Conservation (phyloP, 2,329 filamentous ascomycete species). For the Nemania serpens region DNA sequence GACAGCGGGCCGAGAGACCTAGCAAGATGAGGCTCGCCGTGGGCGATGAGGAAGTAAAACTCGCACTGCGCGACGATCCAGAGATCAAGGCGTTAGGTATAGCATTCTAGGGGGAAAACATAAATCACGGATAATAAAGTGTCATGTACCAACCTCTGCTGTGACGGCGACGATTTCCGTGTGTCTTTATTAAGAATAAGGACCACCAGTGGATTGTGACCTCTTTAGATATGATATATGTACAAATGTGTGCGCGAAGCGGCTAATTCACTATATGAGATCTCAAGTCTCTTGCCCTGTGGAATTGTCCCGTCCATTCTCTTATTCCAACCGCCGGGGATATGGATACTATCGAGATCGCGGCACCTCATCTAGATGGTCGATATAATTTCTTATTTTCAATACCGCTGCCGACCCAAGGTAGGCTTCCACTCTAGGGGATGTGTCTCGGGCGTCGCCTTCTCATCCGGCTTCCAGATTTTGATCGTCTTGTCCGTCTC, state of each 20-base stretch:
- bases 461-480: conserved; percentile 93
- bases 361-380: not conserved
- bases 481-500: conserved; percentile 99
- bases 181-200: not conserved
- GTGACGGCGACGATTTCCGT: not conserved
- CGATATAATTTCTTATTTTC: conserved; percentile 31
- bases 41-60: conserved; percentile 86
- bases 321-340: not conserved
- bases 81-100: conserved; percentile 83
- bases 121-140: conserved; percentile 7
- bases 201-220: not conserved
- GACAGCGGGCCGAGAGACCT: conserved; percentile 78
- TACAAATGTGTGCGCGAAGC: conserved; percentile 1
- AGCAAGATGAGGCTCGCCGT: conserved; percentile 86
- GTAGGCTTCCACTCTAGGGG: conserved; percentile 91
- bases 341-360: not conserved
- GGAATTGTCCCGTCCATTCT: not conserved
- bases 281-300: not conserved
- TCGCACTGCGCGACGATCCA: conserved; percentile 85
- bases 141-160: not conserved
- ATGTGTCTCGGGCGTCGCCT: conserved; percentile 87
- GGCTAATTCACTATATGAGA: not conserved
- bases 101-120: conserved; percentile 37
- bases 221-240: conserved; percentile 5
- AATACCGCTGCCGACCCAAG: conserved; percentile 76